phyloP scores from a whole-genome alignment of 352 stramenopile species.

The Pythium volutum region DNA sequence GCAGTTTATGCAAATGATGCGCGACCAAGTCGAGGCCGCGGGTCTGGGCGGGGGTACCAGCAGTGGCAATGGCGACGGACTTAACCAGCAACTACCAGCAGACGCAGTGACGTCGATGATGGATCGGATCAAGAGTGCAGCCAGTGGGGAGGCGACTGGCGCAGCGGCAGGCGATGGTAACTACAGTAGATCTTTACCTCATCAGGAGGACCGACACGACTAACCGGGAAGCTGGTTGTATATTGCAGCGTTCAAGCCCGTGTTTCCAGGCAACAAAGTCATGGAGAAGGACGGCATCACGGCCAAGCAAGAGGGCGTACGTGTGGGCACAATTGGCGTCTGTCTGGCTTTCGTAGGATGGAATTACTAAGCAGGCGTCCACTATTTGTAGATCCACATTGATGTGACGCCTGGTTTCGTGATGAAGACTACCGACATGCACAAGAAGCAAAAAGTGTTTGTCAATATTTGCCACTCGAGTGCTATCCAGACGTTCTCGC shows the following conservation, averaged over 20 bases:
- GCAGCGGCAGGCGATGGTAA: not conserved
- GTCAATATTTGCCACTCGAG: constrained; percentile 72
- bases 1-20: constrained; percentile 61
- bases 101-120: constrained; percentile 33
- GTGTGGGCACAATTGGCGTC: not conserved
- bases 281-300: constrained; percentile 61
- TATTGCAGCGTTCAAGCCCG: constrained; percentile 44
- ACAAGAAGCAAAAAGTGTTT: constrained; percentile 75
- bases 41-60: not conserved
- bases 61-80: not conserved
- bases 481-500: constrained; percentile 74
- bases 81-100: not conserved
- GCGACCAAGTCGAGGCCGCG: constrained; percentile 46
- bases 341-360: not conserved
- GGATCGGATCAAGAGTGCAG: constrained; percentile 45
- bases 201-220: not conserved
- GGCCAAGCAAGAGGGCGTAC: constrained; percentile 57
- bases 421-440: constrained; percentile 65
- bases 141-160: constrained; percentile 1
- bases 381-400: constrained; percentile 52
- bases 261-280: constrained; percentile 69
- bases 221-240: not conserved
- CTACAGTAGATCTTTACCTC: no score
- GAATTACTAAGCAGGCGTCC: not conserved
- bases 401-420: constrained; percentile 76